Evolutionary conservation across 2,329 filamentous ascomycete genomes (phyloP), one percentile per base, ranked within the genome.

Genomic region (Venturia nashicola): DNA sequence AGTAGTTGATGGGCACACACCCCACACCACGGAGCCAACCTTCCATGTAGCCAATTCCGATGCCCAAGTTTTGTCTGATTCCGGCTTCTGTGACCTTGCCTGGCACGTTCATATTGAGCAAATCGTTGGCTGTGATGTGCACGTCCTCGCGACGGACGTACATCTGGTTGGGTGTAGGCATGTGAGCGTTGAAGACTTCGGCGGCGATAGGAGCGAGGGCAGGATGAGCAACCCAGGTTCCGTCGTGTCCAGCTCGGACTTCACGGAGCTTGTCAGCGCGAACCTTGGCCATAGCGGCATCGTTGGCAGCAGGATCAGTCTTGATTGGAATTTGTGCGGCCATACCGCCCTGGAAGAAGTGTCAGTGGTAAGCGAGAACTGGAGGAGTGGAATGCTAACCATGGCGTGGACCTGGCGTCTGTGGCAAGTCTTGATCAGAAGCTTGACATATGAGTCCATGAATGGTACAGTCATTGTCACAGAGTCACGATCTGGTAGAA

Each of bases 381-480:
- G 39, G 18, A 14, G 62, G 55, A 76, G 5, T 6, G 16, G 5
- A n/a, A 9, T 18, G 36, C 51, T n/a, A 18, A 57, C 87, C 94
- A 97, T 97, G 68, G 94, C 94, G 77, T 97, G 94, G n/a, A 97
- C 94, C 64, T 92, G 91, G 70, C 94, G 88, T 75, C 87, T 88
- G 78, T 99, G 94, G 82, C 94, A 99, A 65, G 94, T 97, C 83
- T 97, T 93, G 79, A 99, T 97, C 68, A 99, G 85, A 48, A 97
- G 86, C 78, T 94, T 95, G 72, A 97, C 90, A 72, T 99, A 99
- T 60, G 94, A 86, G 70, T 97, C 86, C 94, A 99, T 97, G 79
- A 99, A 99, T 14, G 94, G 94, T 1, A 93, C 89, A 14, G 92
- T 97, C 94, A 99, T 97, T 70, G 94, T 99, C 64, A 99, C 91